Evolutionary conservation across 2,329 filamentous ascomycete genomes (phyloP).

Genomic region (Aureobasidium musti): DNA sequence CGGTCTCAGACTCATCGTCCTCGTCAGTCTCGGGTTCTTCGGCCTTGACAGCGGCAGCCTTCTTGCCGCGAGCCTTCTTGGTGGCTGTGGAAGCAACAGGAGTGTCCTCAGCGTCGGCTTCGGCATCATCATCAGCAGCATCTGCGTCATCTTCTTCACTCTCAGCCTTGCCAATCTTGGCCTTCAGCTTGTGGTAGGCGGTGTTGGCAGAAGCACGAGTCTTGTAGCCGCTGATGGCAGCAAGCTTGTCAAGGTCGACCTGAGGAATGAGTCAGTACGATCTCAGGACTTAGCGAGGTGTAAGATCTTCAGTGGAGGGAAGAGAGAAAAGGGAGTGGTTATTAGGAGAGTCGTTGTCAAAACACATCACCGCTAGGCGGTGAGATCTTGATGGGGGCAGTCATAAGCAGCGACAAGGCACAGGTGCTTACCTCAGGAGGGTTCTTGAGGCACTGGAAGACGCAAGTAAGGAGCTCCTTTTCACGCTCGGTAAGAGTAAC

Average conservation of each 20-base stretch:
- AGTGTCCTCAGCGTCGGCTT: not conserved
- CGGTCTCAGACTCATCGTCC: not conserved
- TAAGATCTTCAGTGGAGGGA: not conserved
- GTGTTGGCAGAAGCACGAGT: slow-evolving; percentile 33
- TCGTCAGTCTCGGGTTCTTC: slow-evolving; percentile 2
- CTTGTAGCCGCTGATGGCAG: slow-evolving; percentile 32
- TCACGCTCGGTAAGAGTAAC: not conserved
- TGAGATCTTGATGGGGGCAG: not conserved
- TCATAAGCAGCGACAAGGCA: not conserved
- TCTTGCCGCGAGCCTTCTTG: slow-evolving; percentile 22
- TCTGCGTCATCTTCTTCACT: not conserved
- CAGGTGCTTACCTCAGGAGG: not conserved
- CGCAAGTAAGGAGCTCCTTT: not conserved
- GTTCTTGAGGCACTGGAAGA: not conserved
- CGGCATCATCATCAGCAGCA: not conserved
- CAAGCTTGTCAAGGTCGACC: slow-evolving; percentile 35
- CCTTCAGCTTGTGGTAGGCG: slow-evolving; percentile 61
- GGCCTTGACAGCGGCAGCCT: slow-evolving; percentile 12
- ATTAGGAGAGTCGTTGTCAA: too few relatives aligned
- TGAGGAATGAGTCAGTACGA: not conserved
- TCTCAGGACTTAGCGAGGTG: not conserved
- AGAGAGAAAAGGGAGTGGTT: not conserved
- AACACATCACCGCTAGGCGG: not conserved
- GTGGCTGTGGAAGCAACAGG: not conserved
- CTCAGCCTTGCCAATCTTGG: slow-evolving; percentile 55